Base-by-base conservation (phyloP, 352 stramenopile genomes). In the Pythium periplocum region DNA sequence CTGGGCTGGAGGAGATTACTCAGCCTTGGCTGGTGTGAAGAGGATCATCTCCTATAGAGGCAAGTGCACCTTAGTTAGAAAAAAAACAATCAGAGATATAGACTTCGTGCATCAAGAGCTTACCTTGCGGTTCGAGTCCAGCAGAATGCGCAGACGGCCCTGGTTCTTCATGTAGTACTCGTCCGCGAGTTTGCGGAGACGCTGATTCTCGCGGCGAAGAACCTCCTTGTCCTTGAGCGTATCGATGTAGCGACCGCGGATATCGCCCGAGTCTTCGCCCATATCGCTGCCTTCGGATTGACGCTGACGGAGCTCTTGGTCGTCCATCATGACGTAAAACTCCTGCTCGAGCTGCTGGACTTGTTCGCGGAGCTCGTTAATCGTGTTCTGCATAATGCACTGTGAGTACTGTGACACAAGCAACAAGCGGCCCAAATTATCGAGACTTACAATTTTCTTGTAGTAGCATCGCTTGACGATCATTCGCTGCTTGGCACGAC, bases 91-190 rank as follows among this genome's bases (percentile, higher is more conserved):
- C 17, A 26, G 17, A 26, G 17, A 26, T 26, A n/a, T n/a, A n/a
- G n/a, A n/a, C n/a, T n/a, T n/a, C n/a, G n/a, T 34, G 44, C n/a
- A 26, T n/a, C n/a, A 48, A 48, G 51, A 10, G 47, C 38, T 43
- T 40, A 71, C 66, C 54, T 75, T 86, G 57, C 75, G 69, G 61
- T 81, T 74, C 6, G 74, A 64, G 58, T 87, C 77, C 50, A 87
- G 68, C 32, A 87, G 60, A 51, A 78, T 59, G 11, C 73, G 77
- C 33, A 87, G 58, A 0, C 74, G 74, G 6, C 77, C 74, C 51
- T 87, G 76, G 64, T 87, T 87, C 62, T 87, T 87, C 76, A 87
- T 85, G 70, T 85, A 87, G 60, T 82, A 80, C 68, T 85, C 74
- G 59, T 87, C 76, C 0, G 76, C 76, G 17, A 85, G 69, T 6